phyloP scores from a whole-genome alignment of 2,329 filamentous ascomycete species.

The Gaeumannomyces sp. region DNA sequence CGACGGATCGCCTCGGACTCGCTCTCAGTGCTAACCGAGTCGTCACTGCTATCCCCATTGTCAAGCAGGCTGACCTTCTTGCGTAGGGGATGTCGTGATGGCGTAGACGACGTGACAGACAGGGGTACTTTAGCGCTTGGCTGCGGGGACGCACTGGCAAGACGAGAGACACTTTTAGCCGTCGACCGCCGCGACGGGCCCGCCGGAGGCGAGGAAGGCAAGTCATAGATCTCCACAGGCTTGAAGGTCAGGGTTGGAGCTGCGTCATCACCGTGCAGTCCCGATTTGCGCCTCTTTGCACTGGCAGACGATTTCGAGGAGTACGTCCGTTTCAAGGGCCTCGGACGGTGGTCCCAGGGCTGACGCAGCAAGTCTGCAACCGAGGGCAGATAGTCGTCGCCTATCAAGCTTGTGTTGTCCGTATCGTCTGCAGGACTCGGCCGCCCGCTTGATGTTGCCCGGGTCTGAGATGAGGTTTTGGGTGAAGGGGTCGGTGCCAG shows the following conservation, averaged over 20 bases:
- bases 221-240: slow-evolving; percentile 1
- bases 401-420: slow-evolving; percentile 24
- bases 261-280: neutral
- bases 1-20: slow-evolving; percentile 34
- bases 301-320: slow-evolving; percentile 1
- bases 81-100: too few species aligned
- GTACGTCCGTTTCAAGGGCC: neutral
- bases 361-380: slow-evolving; percentile 17
- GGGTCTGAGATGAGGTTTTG: slow-evolving; percentile 20
- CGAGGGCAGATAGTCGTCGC: slow-evolving; percentile 26
- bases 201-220: neutral
- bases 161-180: neutral
- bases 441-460: slow-evolving; percentile 22
- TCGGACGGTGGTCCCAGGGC: neutral
- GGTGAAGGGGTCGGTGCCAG: slow-evolving; percentile 24
- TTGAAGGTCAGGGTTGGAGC: neutral
- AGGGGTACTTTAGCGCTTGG: neutral
- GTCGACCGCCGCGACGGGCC: neutral
- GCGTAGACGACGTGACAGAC: neutral
- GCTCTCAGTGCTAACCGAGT: slow-evolving; percentile 25
- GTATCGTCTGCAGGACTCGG: slow-evolving; percentile 22
- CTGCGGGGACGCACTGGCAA: neutral
- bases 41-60: slow-evolving; percentile 2
- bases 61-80: neutral
- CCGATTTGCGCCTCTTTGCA: neutral